phyloP scores from a whole-genome alignment of 768 basidiomycete species.

The Trametes cingulata region DNA sequence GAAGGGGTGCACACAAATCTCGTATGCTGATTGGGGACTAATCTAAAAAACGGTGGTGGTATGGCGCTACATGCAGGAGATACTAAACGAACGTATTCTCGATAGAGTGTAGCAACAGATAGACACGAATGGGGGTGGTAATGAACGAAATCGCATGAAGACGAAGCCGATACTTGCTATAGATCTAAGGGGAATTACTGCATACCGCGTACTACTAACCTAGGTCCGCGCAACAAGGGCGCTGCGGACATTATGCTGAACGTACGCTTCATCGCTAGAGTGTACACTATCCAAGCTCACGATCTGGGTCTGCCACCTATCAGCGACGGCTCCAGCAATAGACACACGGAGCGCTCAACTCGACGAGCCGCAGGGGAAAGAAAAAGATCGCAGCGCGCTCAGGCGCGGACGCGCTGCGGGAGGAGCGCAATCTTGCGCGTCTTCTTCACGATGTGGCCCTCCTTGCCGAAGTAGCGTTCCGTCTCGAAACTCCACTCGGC shows the following conservation, averaged over 20 bases:
- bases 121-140: background rate
- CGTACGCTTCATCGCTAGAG: slow-evolving; percentile 9
- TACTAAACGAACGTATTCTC: slow-evolving; percentile 7
- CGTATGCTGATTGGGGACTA: background rate
- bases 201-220: slow-evolving; percentile 6
- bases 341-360: slow-evolving; percentile 3
- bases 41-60: slow-evolving; percentile 1
- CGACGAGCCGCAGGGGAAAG: background rate
- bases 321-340: background rate
- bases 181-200: slow-evolving; percentile 7
- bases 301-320: background rate
- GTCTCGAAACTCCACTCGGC: slow-evolving; percentile 75
- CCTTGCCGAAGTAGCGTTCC: slow-evolving; percentile 70
- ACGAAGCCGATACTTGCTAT: background rate
- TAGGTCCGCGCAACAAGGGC: background rate
- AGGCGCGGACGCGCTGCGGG: slow-evolving; percentile 30
- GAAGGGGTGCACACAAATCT: background rate
- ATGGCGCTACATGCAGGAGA: slow-evolving; percentile 6
- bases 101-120: slow-evolving; percentile 1
- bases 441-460: slow-evolving; percentile 52
- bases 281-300: slow-evolving; percentile 13
- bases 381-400: background rate
- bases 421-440: slow-evolving; percentile 54
- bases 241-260: slow-evolving; percentile 4
- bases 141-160: background rate